Percentiles rank a stretch among this genome's conserved stretches.
Evolutionary conservation across 2,329 filamentous ascomycete genomes (phyloP).

Genomic region (Rhinocladiella mackenziei): DNA sequence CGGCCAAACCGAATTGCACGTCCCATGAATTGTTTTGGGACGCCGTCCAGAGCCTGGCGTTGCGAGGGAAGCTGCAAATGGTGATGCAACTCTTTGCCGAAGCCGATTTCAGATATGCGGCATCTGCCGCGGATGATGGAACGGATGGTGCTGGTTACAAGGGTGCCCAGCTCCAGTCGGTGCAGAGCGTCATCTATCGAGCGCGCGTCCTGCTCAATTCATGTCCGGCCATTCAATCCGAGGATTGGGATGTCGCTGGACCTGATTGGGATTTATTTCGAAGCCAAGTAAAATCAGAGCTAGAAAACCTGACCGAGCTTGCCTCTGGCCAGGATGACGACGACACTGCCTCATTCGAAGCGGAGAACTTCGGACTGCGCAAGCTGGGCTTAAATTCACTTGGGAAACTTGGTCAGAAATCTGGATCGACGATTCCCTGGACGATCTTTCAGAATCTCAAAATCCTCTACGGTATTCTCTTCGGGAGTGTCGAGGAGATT

Average conservation of each 20-base stretch:
- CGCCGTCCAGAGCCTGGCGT: slow-evolving; percentile 65
- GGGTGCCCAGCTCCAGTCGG: slow-evolving; percentile 71
- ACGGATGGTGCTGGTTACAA: slow-evolving; percentile 65
- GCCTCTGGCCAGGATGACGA: slow-evolving; percentile 66
- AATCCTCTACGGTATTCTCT: slow-evolving; percentile 72
- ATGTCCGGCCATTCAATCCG: slow-evolving; percentile 62
- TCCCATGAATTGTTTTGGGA: slow-evolving; percentile 81
- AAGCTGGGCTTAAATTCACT: slow-evolving; percentile 16
- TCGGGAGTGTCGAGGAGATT: slow-evolving; percentile 72
- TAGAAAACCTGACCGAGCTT: slow-evolving; percentile 69
- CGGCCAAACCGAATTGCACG: slow-evolving; percentile 66
- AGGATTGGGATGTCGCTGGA: slow-evolving; percentile 77
- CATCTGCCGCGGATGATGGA: slow-evolving; percentile 59
- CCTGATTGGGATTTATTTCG: slow-evolving; percentile 82
- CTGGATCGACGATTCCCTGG: slow-evolving; percentile 29
- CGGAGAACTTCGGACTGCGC: slow-evolving; percentile 45
- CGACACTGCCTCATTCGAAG: slow-evolving; percentile 45
- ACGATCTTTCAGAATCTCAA: slow-evolving; percentile 76
- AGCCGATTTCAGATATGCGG: slow-evolving; percentile 74
- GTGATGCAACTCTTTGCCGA: slow-evolving; percentile 65
- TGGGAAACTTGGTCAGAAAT: slow-evolving; percentile 16
- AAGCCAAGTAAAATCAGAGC: slow-evolving; percentile 64
- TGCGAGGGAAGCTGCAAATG: slow-evolving; percentile 69
- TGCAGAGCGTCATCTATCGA: slow-evolving; percentile 66
- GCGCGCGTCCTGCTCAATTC: slow-evolving; percentile 66